These are phyloP conservation scores for Syncephalastrum sp. DNA, from an alignment of 371 early-diverging fungal genomes.

Conservation along the genomic window DNA sequence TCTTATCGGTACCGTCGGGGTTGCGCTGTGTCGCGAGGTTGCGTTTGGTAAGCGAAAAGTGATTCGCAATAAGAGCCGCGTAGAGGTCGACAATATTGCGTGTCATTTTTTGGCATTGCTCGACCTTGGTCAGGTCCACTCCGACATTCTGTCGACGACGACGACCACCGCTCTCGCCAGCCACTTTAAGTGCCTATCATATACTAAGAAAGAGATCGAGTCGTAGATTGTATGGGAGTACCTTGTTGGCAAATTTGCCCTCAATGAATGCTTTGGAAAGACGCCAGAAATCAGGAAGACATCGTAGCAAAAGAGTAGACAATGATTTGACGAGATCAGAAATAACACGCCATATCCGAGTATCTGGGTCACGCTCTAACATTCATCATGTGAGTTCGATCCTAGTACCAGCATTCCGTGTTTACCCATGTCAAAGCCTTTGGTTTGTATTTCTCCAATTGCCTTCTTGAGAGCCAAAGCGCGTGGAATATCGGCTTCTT, in stretches of 20 bases:
- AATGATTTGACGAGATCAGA: constrained; percentile 69
- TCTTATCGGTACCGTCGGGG: constrained; percentile 23
- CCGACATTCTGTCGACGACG: constrained; percentile 47
- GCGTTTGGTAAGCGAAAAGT: constrained; percentile 47
- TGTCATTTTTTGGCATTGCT: constrained; percentile 80
- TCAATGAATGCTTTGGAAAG: constrained; percentile 83
- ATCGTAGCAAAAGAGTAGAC: constrained; percentile 70
- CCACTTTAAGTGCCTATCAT: constrained; percentile 3
- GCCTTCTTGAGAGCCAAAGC: constrained; percentile 35
- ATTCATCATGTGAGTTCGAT: background rate
- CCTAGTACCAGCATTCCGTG: too few species aligned
- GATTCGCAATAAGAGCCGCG: constrained; percentile 54
- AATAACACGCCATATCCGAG: constrained; percentile 72
- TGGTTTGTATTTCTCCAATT: constrained; percentile 28
- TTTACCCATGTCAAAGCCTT: constrained; percentile 13
- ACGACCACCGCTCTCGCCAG: constrained; percentile 20
- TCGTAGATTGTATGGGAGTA: background rate
- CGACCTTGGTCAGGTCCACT: constrained; percentile 69
- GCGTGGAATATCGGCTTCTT: constrained; percentile 36
- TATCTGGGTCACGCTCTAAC: constrained; percentile 41
- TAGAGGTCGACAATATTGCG: constrained; percentile 69
- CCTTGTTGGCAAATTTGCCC: constrained; percentile 69
- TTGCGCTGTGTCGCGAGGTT: constrained; percentile 23
- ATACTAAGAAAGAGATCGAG: background rate
- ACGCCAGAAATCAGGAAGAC: constrained; percentile 93